Percentiles rank a stretch among this genome's conserved stretches.
These are phyloP conservation scores for Phytophthora brassicae DNA, from an alignment of 352 stramenopile species.

Conservation along the genomic window DNA sequence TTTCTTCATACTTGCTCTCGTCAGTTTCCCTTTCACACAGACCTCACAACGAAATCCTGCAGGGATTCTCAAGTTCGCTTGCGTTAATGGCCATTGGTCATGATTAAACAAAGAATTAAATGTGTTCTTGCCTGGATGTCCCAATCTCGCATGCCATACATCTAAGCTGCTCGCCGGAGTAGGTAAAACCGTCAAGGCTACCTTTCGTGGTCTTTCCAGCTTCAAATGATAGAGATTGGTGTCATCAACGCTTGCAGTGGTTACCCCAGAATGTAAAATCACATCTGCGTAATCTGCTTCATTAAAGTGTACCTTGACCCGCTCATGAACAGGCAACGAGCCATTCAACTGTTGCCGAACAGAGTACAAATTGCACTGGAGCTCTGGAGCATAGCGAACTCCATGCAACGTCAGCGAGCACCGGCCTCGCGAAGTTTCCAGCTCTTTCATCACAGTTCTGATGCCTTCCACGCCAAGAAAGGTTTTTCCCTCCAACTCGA, in stretches of 20 bases:
- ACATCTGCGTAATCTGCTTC: not conserved
- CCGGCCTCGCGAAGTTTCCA: not conserved
- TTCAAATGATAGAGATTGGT: not conserved
- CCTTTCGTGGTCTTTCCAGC: not conserved
- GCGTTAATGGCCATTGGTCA: not conserved
- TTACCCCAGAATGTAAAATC: not conserved
- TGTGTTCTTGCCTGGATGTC: not conserved
- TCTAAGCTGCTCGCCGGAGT: too few species aligned
- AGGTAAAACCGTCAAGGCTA: not conserved
- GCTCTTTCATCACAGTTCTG: not conserved
- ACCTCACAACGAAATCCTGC: not conserved
- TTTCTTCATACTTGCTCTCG: not conserved
- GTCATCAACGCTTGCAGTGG: not conserved
- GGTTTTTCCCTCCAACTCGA: slow-evolving; percentile 1
- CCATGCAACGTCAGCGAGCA: not conserved
- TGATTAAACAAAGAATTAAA: slow-evolving; percentile 10
- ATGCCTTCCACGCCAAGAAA: slow-evolving; percentile 2
- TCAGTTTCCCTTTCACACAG: slow-evolving; percentile 1
- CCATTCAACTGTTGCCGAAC: not conserved
- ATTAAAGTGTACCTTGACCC: not conserved
- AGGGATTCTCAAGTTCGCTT: not conserved
- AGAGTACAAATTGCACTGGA: not conserved
- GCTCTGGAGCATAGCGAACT: not conserved
- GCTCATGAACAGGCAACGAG: not conserved
- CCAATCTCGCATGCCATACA: slow-evolving; percentile 1